Evolutionary conservation across 495 filamentous ascomycete species (phyloP), one percentile per base, ranked within the genome.

Genomic region (Hyaloscypha finlandica): DNA sequence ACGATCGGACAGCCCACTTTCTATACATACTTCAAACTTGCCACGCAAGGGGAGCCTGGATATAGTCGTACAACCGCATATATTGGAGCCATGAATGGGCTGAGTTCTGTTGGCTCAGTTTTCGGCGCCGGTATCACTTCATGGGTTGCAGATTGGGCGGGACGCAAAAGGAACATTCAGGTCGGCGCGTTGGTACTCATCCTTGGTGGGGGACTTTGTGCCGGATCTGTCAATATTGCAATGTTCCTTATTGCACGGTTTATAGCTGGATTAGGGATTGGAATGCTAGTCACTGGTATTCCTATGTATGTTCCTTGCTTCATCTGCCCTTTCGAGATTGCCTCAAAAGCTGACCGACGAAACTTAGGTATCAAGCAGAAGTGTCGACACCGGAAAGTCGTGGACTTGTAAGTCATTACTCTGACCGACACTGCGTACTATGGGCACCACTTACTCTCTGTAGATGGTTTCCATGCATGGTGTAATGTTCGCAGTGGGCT

Each of bases 231-330:
- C 48, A 78, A 78, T 30, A 68, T 70, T 71, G 78, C 76, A 14
- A 85, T 84, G 81, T 83, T 84, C 72, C 76, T 81, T 59, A 78
- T 77, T 22, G 81, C 78, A 2, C 77, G 83, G 1, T 79, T 84
- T 30, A 75, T 83, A 48, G 78, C 79, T 30, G 81, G 82, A 20
- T 72, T 80, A n/a, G 82, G 82, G 31, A 75, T 79, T 29, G 82
- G 82, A 51, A 78, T 80, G 8, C 74, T 85, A 0, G 77, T 79
- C 6, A 80, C 79, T 20, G 76, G 77, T 14, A 79, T 80, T 52
- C 82, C 82, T 1, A 82, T 84, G 78, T 81, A 81, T 51, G 72
- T 79, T 3, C 76, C 76, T 31, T 37, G 35, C 60, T 37, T 48
- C 51, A 6, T 8, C 22, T 53, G 51, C 51, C 8, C 6, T n/a